Percentiles rank a stretch among this genome's conserved stretches.
These are phyloP conservation scores for Ceraceosorus bombacis DNA, from an alignment of 1,284 basidiomycete species.

Conservation along the genomic window DNA sequence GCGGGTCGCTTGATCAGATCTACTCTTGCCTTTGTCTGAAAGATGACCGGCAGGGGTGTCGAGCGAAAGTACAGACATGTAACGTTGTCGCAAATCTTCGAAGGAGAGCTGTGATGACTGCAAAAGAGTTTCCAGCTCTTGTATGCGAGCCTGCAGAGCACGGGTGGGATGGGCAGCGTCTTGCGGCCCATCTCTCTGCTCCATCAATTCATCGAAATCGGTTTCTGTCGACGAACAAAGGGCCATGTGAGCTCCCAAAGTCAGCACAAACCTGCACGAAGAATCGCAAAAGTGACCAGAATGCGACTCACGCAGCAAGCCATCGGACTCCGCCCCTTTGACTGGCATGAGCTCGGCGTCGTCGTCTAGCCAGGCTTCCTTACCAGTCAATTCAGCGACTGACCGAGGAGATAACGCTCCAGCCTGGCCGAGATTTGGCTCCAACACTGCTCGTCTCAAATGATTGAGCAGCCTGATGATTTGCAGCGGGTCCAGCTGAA, in stretches of 20 bases:
- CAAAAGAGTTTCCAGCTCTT: slow-evolving; percentile 28
- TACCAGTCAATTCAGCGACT: slow-evolving; percentile 13
- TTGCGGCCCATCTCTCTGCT: neutral
- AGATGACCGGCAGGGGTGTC: slow-evolving; percentile 4
- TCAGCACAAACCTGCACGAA: too few species aligned
- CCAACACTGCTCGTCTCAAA: slow-evolving; percentile 19
- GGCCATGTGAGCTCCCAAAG: too few species aligned
- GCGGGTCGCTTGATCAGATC: neutral
- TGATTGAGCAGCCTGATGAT: slow-evolving; percentile 45
- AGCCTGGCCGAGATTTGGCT: slow-evolving; percentile 15
- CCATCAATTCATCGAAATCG: slow-evolving; percentile 26
- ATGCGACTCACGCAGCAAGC: slow-evolving; percentile 18
- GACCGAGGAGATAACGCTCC: slow-evolving; percentile 10
- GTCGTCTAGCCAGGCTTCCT: slow-evolving; percentile 22
- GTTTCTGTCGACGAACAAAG: slow-evolving; percentile 12
- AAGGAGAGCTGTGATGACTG: slow-evolving; percentile 22
- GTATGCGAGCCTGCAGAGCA: slow-evolving; percentile 8
- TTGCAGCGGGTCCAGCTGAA: slow-evolving; percentile 34
- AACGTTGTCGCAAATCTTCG: slow-evolving; percentile 29
- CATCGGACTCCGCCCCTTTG: slow-evolving; percentile 39
- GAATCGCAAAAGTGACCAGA: too few species aligned
- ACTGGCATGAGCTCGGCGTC: slow-evolving; percentile 43
- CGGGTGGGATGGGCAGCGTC: neutral
- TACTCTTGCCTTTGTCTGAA: slow-evolving; percentile 1
- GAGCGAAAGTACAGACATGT: slow-evolving; percentile 17